These are phyloP conservation scores for Uronychia setigera DNA, from an alignment of 73 alveolate genomes.

Conservation along the genomic window DNA sequence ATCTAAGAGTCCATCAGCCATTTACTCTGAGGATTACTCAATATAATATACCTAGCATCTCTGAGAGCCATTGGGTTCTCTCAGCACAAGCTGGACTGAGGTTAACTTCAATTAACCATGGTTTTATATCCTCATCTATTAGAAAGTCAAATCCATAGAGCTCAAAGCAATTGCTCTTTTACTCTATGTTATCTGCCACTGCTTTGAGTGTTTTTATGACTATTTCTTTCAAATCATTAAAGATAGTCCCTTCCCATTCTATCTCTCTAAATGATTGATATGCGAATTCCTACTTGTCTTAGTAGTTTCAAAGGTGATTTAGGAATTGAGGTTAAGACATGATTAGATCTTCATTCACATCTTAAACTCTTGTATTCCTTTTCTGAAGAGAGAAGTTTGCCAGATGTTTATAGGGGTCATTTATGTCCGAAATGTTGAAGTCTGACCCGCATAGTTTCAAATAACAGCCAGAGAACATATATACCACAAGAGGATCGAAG, in stretches of 20 bases:
- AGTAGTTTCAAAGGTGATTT: slow-evolving; percentile 62
- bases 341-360: slow-evolving; percentile 72
- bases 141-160: slow-evolving; percentile 80
- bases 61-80: slow-evolving; percentile 68
- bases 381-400: slow-evolving; percentile 79
- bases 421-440: slow-evolving; percentile 73
- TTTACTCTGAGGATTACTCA: slow-evolving; percentile 7
- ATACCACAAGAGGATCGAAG: slow-evolving; percentile 83
- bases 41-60: slow-evolving; percentile 41
- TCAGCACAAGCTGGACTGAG: slow-evolving; percentile 86
- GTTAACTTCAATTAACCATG: slow-evolving; percentile 79
- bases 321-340: slow-evolving; percentile 81
- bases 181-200: slow-evolving; percentile 49
- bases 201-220: slow-evolving; percentile 53
- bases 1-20: slow-evolving; percentile 71
- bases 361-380: slow-evolving; percentile 59
- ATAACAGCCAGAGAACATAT: slow-evolving; percentile 84
- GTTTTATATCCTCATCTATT: slow-evolving; percentile 58
- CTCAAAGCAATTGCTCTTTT: slow-evolving; percentile 67
- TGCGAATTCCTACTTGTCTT: slow-evolving; percentile 12
- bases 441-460: slow-evolving; percentile 84
- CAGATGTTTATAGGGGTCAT: slow-evolving; percentile 84
- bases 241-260: slow-evolving; percentile 38
- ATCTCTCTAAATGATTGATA: neutral
- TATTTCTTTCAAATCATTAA: slow-evolving; percentile 47